Percentiles rank a stretch among this genome's conserved stretches.
Evolutionary conservation across 2,329 filamentous ascomycete genomes (phyloP).

Genomic region (Bisporella sp.): DNA sequence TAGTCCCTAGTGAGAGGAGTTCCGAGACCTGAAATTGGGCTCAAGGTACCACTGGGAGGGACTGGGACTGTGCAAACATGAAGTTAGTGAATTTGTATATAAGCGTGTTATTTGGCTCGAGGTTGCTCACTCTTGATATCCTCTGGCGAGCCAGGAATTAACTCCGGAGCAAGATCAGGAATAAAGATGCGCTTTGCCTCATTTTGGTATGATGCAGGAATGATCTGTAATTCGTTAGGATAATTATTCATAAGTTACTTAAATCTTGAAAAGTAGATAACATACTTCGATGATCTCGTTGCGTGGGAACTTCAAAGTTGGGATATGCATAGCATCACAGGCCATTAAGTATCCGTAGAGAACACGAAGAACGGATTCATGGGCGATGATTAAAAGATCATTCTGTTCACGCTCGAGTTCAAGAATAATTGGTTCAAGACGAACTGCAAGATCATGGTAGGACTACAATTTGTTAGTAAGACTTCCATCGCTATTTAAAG

Average conservation of each 20-base stretch:
- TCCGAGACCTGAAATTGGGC: neutral
- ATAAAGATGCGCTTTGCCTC: constrained; percentile 88
- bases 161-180: constrained; percentile 52
- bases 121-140: constrained; percentile 52
- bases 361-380: constrained; percentile 94
- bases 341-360: constrained; percentile 98
- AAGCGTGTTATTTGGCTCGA: too few relatives aligned
- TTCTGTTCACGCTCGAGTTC: constrained; percentile 96
- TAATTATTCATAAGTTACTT: neutral
- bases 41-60: neutral
- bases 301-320: constrained; percentile 84
- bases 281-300: constrained; percentile 90
- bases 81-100: too few relatives aligned
- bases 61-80: neutral
- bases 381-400: constrained; percentile 95
- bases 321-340: constrained; percentile 91
- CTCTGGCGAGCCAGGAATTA: constrained; percentile 72
- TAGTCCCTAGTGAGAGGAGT: neutral
- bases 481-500: too few relatives aligned
- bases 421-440: constrained; percentile 93
- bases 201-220: constrained; percentile 95
- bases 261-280: neutral
- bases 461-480: constrained; percentile 50
- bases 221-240: constrained; percentile 47
- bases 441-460: constrained; percentile 96